phyloP scores from a whole-genome alignment of 495 filamentous ascomycete genomes.

The Alectoria sarmentosa region DNA sequence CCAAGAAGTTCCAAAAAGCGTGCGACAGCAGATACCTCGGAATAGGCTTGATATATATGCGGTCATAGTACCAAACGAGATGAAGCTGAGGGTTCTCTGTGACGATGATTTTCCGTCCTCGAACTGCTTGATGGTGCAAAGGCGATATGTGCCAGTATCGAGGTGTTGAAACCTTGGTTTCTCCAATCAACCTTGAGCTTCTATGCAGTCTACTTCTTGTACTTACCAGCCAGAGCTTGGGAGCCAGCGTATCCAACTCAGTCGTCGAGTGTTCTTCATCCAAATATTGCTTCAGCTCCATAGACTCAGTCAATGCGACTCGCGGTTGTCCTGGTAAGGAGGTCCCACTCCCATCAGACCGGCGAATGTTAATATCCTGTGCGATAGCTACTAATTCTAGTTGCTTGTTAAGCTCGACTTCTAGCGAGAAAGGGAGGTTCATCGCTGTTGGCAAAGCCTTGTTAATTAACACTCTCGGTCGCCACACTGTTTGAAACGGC shows the following conservation, averaged over 20 bases:
- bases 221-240: not conserved
- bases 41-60: conserved; percentile 51
- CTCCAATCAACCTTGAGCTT: not conserved
- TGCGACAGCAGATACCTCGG: conserved; percentile 42
- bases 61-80: conserved; percentile 45
- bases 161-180: not conserved
- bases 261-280: not conserved
- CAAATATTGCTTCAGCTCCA: not conserved
- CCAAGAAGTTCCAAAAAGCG: conserved; percentile 39
- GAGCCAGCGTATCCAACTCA: not conserved
- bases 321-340: not conserved
- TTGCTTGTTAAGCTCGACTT: not conserved
- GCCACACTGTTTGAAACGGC: not conserved
- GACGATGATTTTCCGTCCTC: conserved; percentile 38
- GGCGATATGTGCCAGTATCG: conserved; percentile 24
- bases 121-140: conserved; percentile 37
- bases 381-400: not conserved
- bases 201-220: not conserved
- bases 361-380: not conserved
- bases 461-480: not conserved
- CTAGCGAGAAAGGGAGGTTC: not conserved
- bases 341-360: not conserved
- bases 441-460: not conserved
- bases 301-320: not conserved
- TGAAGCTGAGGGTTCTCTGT: conserved; percentile 46